phyloP scores from a whole-genome alignment of 2,329 filamentous ascomycete species.

The Incumbomyces delicatus region DNA sequence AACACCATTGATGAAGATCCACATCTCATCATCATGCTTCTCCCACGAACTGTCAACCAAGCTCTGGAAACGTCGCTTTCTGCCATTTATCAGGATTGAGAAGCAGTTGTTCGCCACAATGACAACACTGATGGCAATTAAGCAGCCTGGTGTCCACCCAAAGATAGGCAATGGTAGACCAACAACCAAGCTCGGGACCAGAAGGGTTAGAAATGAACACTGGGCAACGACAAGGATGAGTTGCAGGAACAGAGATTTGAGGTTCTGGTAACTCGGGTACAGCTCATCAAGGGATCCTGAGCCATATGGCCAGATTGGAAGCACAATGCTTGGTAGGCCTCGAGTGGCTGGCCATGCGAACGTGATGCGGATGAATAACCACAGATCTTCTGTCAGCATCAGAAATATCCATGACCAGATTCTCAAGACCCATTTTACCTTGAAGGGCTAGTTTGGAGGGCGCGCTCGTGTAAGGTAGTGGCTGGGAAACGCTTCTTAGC shows the following conservation, averaged over 20 bases:
- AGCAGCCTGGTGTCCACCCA: conserved; percentile 36
- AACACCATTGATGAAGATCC: conserved; percentile 74
- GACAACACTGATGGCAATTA: conserved; percentile 21
- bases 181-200: conserved; percentile 33
- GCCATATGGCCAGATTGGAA: conserved; percentile 45
- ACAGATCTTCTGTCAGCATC: conserved; percentile 31
- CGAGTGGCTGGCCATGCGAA: conserved; percentile 14
- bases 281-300: conserved; percentile 55
- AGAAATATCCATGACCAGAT: neutral
- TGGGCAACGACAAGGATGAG: conserved; percentile 51
- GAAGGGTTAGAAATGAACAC: conserved; percentile 46
- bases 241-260: conserved; percentile 50
- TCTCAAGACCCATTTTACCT: neutral
- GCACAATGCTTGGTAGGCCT: conserved; percentile 49
- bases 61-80: conserved; percentile 8
- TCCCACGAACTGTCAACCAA: conserved; percentile 12
- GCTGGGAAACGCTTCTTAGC: neutral
- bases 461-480: neutral
- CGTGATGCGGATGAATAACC: conserved; percentile 26
- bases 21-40: conserved; percentile 53
- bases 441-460: neutral
- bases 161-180: conserved; percentile 23
- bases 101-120: conserved; percentile 24
- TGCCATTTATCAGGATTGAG: conserved; percentile 21
- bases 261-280: conserved; percentile 35